A percentile compares a stretch with the other conserved stretches of the same genome.
phyloP scores from a whole-genome alignment of 1,284 basidiomycete genomes.

The Pulveroboletus sp. region DNA sequence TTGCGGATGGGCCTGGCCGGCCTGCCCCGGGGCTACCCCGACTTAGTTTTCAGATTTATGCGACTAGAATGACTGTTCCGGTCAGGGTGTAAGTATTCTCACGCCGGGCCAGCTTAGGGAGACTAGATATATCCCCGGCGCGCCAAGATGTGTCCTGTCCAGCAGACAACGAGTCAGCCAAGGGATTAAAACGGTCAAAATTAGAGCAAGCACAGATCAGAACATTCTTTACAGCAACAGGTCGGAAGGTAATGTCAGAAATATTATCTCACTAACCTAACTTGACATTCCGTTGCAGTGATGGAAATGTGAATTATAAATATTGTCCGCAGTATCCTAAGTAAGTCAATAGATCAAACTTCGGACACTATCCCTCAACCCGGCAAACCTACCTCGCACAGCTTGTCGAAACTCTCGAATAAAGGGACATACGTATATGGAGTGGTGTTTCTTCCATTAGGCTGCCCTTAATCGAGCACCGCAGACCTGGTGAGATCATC shows the following conservation, averaged over 20 bases:
- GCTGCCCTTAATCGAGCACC: slow-evolving; percentile 23
- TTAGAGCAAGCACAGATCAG: too few relatives aligned
- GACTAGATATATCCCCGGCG: too few relatives aligned
- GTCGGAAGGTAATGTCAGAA: slow-evolving; percentile 67
- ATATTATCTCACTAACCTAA: not conserved
- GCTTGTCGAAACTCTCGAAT: too few relatives aligned
- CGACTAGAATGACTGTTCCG: too few relatives aligned
- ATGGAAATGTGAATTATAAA: slow-evolving; percentile 97
- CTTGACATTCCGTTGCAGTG: slow-evolving; percentile 47
- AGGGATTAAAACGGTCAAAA: too few relatives aligned
- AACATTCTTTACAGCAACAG: slow-evolving; percentile 35
- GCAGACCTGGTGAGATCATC: not conserved
- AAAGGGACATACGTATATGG: not conserved
- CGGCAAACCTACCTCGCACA: not conserved
- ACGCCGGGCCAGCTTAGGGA: too few relatives aligned
- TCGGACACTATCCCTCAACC: not conserved
- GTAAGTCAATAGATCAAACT: slow-evolving; percentile 16
- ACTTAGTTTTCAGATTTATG: too few relatives aligned
- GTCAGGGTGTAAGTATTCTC: too few relatives aligned
- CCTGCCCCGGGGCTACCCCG: too few relatives aligned
- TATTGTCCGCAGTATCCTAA: slow-evolving; percentile 41
- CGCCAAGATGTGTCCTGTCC: too few relatives aligned
- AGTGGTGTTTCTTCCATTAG: not conserved
- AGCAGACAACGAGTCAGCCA: too few relatives aligned
- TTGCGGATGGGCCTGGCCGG: too few relatives aligned